Conservation (phyloP, 1,284 basidiomycete genomes). For the Spongispora temasekensis region DNA sequence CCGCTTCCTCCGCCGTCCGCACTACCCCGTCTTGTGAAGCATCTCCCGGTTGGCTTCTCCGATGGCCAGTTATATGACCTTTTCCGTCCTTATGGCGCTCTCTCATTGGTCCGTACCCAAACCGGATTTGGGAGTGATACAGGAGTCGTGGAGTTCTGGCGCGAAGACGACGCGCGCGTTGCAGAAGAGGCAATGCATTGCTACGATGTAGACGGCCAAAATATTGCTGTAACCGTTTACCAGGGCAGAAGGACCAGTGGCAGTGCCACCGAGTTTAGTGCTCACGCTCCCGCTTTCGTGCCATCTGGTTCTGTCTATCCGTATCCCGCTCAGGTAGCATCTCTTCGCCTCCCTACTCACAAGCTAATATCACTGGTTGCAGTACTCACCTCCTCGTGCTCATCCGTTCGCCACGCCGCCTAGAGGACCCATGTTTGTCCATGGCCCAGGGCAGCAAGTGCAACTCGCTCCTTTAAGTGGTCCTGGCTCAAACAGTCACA, state of each 20-base stretch:
- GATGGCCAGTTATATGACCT: constrained; percentile 80
- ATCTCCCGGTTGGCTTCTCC: constrained; percentile 64
- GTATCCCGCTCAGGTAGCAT: constrained; percentile 50
- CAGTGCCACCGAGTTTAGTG: constrained; percentile 64
- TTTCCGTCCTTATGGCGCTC: constrained; percentile 71
- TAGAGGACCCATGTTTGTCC: constrained; percentile 56
- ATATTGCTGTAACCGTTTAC: constrained; percentile 78
- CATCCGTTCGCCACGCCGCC: constrained; percentile 41
- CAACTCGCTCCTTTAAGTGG: constrained; percentile 74
- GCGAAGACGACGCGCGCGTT: constrained; percentile 78
- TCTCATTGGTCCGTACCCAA: constrained; percentile 69
- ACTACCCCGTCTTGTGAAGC: constrained; percentile 74
- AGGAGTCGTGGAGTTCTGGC: constrained; percentile 85
- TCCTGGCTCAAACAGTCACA: constrained; percentile 76
- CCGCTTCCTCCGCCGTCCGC: constrained; percentile 73
- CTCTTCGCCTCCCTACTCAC: constrained; percentile 3
- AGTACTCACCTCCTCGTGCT: constrained; percentile 66
- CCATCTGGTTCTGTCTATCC: constrained; percentile 62
- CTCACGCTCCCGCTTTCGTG: constrained; percentile 72
- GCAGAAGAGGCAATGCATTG: constrained; percentile 83
- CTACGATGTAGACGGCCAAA: constrained; percentile 75
- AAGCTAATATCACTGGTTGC: constrained; percentile 7
- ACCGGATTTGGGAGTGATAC: constrained; percentile 71
- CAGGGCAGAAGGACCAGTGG: constrained; percentile 60
- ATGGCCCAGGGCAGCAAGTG: constrained; percentile 89